Conservation (phyloP, 148 eudicot species). For the Rhododendron kiyosumense region DNA sequence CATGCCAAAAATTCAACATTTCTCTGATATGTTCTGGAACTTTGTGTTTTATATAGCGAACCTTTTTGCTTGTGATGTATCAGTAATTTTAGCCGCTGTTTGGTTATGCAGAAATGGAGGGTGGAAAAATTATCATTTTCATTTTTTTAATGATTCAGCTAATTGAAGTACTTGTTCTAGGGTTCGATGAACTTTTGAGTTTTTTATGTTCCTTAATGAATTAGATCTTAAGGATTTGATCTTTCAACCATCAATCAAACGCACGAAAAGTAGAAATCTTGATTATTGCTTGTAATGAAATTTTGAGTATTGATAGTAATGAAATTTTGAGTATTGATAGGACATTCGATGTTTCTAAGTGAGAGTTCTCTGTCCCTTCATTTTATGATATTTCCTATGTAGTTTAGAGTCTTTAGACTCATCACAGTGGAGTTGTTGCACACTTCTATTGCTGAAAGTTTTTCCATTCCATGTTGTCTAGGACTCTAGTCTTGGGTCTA, state of each 20-base stretch:
- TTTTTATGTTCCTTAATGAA: not conserved
- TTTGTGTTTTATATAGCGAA: not conserved
- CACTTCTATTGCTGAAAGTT: not conserved
- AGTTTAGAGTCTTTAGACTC: not conserved
- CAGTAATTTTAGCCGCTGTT: not conserved
- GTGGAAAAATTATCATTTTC: not conserved
- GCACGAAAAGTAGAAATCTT: not conserved
- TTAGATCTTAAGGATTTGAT: not conserved
- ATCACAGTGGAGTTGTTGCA: not conserved
- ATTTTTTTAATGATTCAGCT: not conserved
- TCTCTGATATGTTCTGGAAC: not conserved
- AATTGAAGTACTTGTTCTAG: not conserved
- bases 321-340: not conserved
- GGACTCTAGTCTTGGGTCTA: not conserved
- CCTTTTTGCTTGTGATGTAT: not conserved
- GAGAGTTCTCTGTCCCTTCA: not conserved
- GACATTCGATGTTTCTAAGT: not conserved
- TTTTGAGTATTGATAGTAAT: not conserved
- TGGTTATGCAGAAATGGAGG: not conserved
- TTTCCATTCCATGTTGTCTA: not conserved
- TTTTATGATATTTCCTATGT: not conserved
- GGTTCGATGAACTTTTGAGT: not conserved
- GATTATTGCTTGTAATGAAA: not conserved
- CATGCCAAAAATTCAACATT: not conserved
- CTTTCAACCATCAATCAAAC: not conserved